These are phyloP conservation scores for Capsicum rhomboideum DNA, from an alignment of 257 asterid genomes.

Conservation along the genomic window DNA sequence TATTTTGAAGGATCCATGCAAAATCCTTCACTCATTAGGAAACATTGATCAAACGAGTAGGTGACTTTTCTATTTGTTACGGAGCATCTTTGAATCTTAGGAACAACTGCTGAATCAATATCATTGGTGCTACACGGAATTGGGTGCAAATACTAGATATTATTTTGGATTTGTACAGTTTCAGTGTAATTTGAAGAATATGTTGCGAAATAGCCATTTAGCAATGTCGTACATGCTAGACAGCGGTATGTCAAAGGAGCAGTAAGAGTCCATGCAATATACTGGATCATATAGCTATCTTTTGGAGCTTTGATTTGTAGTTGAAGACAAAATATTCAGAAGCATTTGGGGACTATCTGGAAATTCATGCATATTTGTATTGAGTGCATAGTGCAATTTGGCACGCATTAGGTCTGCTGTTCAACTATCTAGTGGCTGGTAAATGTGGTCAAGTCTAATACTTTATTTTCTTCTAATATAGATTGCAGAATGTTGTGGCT, in stretches of 20 bases:
- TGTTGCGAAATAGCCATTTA: not conserved
- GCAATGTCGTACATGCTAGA: not conserved
- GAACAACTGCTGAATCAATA: not conserved
- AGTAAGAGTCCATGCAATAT: not conserved
- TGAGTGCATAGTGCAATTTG: not conserved
- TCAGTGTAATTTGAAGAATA: not conserved
- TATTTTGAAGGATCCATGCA: not conserved
- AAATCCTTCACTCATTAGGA: not conserved
- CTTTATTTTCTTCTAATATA: conserved; percentile 17
- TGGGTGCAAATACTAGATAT: not conserved
- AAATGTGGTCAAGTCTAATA: not conserved
- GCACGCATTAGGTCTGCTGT: not conserved
- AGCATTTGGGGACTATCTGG: not conserved
- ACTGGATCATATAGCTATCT: not conserved
- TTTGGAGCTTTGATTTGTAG: not conserved
- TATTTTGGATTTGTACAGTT: not conserved
- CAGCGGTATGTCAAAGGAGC: not conserved
- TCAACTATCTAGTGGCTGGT: not conserved
- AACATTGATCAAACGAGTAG: not conserved
- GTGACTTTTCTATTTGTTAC: not conserved
- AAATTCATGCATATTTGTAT: not conserved
- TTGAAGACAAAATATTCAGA: not conserved
- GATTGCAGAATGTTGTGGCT: conserved; percentile 60
- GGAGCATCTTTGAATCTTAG: not conserved
- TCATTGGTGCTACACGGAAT: not conserved